Evolutionary conservation across 345 rosid species (phyloP), one percentile per base, ranked within the genome.

Genomic region (Excoecaria cochinchinensis): DNA sequence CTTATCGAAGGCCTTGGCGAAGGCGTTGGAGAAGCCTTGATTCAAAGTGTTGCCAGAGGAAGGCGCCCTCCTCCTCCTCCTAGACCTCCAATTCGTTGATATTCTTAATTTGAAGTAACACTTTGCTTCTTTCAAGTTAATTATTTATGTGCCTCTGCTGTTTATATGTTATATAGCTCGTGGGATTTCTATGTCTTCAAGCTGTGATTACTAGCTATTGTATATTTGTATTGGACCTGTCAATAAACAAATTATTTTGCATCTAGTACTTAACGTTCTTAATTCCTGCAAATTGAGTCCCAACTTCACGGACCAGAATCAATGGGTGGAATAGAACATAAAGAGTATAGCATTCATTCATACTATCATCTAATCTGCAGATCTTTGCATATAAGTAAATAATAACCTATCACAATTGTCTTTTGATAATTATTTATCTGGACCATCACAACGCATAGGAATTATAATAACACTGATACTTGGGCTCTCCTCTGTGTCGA

Each of bases 1-100:
- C 81, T 95, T 47, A 74, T 91, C 14, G 95, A 95, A 73, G 97
- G 94, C 38, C 46, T 95, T 5, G 99, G 97, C 4, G 91, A 95
- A 90, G 89, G 92, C 31, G 84, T 90, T 38, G 97, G 97, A 13
- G 88, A 95, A 71, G 91, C 70, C 42, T 51, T 95, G 36, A 31
- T 82, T 55, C 89, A 87, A 64, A 79, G 82, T 62, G 36, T 87
- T 1, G 17, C 83, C 8, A 86, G 87, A 42, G 70, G 76, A 52
- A 67, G 67, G 71, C 86, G 75, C 36, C 71, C 77, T 21, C 10
- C 48, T 44, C 16, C 55, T 21, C 10, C 48, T 44, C 16, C 55
- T 21, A 67, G 70, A 47, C 70, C 39, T 14, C 56, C 68, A 9
- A 63, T 3, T 63, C 47, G 39, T 38, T 63, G 68, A 60, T 60